phyloP scores from a whole-genome alignment of 1,284 basidiomycete species.

The Bjerkandera adusta region DNA sequence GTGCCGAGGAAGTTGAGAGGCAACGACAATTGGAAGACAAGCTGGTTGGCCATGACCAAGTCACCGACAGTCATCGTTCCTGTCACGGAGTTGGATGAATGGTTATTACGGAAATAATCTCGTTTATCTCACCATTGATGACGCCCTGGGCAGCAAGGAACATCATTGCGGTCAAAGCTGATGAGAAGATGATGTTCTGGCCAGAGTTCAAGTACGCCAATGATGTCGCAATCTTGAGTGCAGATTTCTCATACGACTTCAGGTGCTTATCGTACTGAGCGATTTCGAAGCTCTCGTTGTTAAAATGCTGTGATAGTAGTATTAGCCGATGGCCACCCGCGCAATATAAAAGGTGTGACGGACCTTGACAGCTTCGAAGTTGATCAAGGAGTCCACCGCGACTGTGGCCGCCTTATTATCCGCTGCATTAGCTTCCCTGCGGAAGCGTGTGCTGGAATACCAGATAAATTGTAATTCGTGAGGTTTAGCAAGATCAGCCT shows the following conservation, averaged over 20 bases:
- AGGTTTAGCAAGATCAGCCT: slow-evolving; percentile 16
- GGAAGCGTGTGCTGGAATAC: slow-evolving; percentile 80
- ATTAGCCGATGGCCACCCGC: too few species aligned
- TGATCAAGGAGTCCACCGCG: slow-evolving; percentile 94
- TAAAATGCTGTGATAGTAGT: slow-evolving; percentile 75
- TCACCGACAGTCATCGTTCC: slow-evolving; percentile 98
- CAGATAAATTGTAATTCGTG: neutral
- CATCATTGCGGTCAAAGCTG: slow-evolving; percentile 93
- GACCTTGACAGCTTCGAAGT: slow-evolving; percentile 98
- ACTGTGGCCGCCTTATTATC: slow-evolving; percentile 95
- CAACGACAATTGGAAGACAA: slow-evolving; percentile 97
- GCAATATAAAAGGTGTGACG: neutral
- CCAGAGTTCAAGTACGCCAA: slow-evolving; percentile 94
- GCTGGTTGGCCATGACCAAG: slow-evolving; percentile 97
- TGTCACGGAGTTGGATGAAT: slow-evolving; percentile 26
- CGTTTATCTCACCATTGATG: slow-evolving; percentile 74
- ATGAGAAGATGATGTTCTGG: slow-evolving; percentile 95
- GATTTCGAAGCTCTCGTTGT: slow-evolving; percentile 93
- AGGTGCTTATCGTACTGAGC: slow-evolving; percentile 92
- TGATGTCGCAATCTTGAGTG: slow-evolving; percentile 93
- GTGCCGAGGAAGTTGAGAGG: slow-evolving; percentile 97
- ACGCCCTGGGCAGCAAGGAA: slow-evolving; percentile 95
- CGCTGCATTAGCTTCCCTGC: slow-evolving; percentile 92
- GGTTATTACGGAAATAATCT: neutral
- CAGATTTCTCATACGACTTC: slow-evolving; percentile 85